Conservation (phyloP, 441 rosid species). For the Euphorbia schlechtendalii region DNA sequence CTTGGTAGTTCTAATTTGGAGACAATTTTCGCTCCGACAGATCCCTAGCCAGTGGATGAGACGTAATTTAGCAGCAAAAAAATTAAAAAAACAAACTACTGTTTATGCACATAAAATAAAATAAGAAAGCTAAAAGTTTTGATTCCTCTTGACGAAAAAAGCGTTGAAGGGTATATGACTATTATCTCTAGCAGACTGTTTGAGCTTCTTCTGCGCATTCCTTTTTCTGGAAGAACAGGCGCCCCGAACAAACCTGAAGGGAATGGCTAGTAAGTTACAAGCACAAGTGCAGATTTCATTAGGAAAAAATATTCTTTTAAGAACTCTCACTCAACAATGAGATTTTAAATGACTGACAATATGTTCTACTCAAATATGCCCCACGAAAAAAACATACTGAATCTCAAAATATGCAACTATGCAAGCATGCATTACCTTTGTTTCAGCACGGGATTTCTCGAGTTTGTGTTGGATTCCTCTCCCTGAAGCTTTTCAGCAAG, state of each 20-base stretch:
- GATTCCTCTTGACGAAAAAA: constrained; percentile 59
- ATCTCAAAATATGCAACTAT: too few relatives aligned
- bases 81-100: too few relatives aligned
- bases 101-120: too few relatives aligned
- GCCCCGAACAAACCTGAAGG: constrained; percentile 36
- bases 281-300: constrained; percentile 1
- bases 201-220: constrained; percentile 51
- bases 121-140: constrained; percentile 36
- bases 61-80: too few relatives aligned
- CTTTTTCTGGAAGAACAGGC: constrained; percentile 17
- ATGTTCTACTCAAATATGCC: too few relatives aligned
- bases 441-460: constrained; percentile 22
- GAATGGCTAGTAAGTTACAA: constrained; percentile 6
- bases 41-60: too few relatives aligned
- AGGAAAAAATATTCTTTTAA: neutral
- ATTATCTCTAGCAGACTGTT: constrained; percentile 31
- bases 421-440: constrained; percentile 38
- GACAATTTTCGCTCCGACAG: too few relatives aligned
- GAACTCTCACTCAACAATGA: too few relatives aligned
- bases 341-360: too few relatives aligned
- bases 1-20: too few relatives aligned
- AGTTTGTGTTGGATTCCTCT: constrained; percentile 49
- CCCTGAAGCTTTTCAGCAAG: constrained; percentile 80
- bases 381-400: too few relatives aligned
- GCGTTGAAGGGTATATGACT: constrained; percentile 55